phyloP scores from a whole-genome alignment of 2,329 filamentous ascomycete genomes.

The Colletotrichum cordylinicola region DNA sequence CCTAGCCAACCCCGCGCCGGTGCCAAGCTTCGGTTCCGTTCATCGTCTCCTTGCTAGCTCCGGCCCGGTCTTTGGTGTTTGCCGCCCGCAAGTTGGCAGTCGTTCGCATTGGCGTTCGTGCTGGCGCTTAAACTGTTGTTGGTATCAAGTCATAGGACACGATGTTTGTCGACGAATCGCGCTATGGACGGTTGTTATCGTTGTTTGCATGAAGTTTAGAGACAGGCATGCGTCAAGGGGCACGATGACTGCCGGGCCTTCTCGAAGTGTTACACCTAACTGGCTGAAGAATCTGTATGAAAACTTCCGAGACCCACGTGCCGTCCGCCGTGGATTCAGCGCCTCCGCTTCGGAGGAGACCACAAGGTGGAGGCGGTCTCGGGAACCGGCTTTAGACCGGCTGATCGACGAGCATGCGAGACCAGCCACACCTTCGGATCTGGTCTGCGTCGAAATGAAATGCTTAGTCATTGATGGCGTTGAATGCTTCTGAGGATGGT shows the following conservation, averaged over 20 bases:
- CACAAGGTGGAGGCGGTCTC: background rate
- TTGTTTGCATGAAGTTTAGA: background rate
- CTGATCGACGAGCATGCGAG: background rate
- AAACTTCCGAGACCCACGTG: background rate
- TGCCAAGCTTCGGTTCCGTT: background rate
- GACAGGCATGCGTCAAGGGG: background rate
- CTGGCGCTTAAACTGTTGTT: background rate
- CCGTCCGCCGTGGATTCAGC: background rate
- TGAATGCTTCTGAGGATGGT: background rate
- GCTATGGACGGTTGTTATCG: background rate
- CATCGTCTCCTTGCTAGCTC: background rate
- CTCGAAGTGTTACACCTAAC: background rate
- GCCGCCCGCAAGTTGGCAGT: background rate
- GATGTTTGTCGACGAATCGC: background rate
- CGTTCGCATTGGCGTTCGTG: background rate
- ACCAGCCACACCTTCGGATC: background rate
- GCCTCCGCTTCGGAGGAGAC: background rate
- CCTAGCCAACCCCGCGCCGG: background rate
- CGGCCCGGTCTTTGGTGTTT: background rate
- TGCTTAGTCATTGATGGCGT: background rate
- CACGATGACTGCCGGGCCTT: background rate
- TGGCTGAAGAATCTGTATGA: background rate
- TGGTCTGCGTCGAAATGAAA: background rate
- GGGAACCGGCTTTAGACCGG: background rate
- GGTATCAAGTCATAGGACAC: background rate